These are phyloP conservation scores for Boletales sp. DNA, from an alignment of 768 basidiomycete genomes.

Conservation along the genomic window DNA sequence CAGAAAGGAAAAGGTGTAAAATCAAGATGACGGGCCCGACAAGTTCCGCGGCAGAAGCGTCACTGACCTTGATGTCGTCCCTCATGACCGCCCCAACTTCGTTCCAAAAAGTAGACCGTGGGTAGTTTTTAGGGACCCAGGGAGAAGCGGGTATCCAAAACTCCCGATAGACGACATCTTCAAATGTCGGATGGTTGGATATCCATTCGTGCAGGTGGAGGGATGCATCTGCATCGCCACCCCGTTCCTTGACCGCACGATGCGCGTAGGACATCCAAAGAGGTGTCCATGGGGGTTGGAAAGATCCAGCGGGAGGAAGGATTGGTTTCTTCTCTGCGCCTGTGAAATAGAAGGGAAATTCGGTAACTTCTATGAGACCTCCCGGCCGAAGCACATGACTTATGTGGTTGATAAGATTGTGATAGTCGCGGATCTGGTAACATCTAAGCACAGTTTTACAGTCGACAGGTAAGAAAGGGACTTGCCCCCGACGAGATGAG, in stretches of 20 bases:
- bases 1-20: background rate
- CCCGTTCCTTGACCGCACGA: conserved; percentile 50
- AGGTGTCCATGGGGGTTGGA: conserved; percentile 55
- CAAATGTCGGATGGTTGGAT: conserved; percentile 49
- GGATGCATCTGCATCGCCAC: conserved; percentile 64
- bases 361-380: conserved; percentile 62
- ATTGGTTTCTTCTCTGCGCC: conserved; percentile 46
- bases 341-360: conserved; percentile 69
- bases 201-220: conserved; percentile 55
- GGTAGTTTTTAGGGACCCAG: conserved; percentile 33
- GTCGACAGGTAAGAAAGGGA: conserved; percentile 13
- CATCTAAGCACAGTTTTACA: conserved; percentile 12
- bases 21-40: background rate
- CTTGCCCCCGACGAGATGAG: conserved; percentile 72
- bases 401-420: conserved; percentile 61
- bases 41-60: background rate
- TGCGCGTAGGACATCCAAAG: conserved; percentile 59
- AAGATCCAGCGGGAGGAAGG: conserved; percentile 37
- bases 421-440: conserved; percentile 65
- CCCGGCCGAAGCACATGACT: conserved; percentile 63
- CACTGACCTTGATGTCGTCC: conserved; percentile 55
- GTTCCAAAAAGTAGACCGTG: conserved; percentile 33
- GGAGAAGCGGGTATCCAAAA: conserved; percentile 64
- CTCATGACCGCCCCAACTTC: conserved; percentile 44
- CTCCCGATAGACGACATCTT: conserved; percentile 53